Percentiles rank a stretch among this genome's conserved stretches.
These are phyloP conservation scores for Echites panduratus DNA, from an alignment of 257 asterid genomes.

Conservation along the genomic window DNA sequence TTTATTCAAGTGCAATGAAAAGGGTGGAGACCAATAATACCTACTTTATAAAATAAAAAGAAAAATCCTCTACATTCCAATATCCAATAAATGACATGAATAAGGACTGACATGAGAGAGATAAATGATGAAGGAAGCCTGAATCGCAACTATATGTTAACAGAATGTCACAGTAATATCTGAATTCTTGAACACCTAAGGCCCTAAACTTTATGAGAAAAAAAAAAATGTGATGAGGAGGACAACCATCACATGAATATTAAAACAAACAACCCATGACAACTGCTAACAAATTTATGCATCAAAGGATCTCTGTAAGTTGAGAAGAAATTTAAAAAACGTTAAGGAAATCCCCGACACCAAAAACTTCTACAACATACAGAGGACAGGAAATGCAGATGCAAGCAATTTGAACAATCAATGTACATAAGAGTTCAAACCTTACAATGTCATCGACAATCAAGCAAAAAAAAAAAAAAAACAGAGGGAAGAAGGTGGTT, in stretches of 20 bases:
- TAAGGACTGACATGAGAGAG: too few species aligned
- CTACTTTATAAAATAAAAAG: too few species aligned
- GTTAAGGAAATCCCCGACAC: background rate
- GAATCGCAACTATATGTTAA: background rate
- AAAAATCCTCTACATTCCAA: too few species aligned
- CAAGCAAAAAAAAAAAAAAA: conserved; percentile 10
- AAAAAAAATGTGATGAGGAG: background rate
- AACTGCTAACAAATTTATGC: conserved; percentile 7
- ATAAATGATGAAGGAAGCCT: too few species aligned
- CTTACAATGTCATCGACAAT: conserved; percentile 41
- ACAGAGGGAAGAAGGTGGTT: background rate
- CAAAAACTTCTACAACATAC: conserved; percentile 9
- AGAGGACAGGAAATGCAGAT: conserved; percentile 31
- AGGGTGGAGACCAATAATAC: too few species aligned
- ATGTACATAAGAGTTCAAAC: conserved; percentile 51
- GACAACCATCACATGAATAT: background rate
- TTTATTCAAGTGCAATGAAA: too few species aligned
- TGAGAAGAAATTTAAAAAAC: background rate
- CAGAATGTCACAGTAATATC: too few species aligned
- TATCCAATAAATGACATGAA: too few species aligned
- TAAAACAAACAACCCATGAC: background rate
- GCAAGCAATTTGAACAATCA: conserved; percentile 43
- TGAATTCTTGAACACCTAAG: background rate
- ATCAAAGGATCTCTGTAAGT: background rate
- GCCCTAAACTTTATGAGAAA: background rate